Base-by-base conservation (phyloP, 768 basidiomycete species). In the Pholiota molesta region DNA sequence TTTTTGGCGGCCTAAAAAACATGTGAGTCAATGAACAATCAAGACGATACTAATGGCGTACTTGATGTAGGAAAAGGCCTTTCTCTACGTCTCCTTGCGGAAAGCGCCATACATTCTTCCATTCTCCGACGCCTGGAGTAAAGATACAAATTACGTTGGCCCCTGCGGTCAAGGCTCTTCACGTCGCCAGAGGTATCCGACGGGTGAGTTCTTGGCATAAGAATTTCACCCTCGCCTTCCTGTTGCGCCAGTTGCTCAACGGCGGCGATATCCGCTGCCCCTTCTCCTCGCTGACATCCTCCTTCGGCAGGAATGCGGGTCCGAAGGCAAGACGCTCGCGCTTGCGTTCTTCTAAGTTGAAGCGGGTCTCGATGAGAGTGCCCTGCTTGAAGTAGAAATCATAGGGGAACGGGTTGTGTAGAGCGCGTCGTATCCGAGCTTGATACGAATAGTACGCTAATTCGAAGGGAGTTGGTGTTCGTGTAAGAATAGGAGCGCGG, bases 381-480 rank as follows among this genome's bases (percentile, higher is more conserved):
- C 95, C 95, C 54, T 88, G 88, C 76, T 95, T 95, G 83, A 97
- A 97, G 78, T 96, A 98, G 76, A 97, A 94, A 52, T 95, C 89
- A 61, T 86, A 81, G 17, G 95, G 92, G 73, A 94, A 89, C 0
- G 95, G 95, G 67, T 94, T 93, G 72, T 90, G 90, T 52, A 98
- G 78, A 2, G 95, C 90, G 66, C 92, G 89, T 69, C 88, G 85
- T 70, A 98, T 85, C 45, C 92, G 88, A 9, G 85, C 80, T 72
- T 94, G 91, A 81, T 97, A 96, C 57, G 84, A 80, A 74, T 92
- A 89, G 75, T 91, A 95, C 13, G 92, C 87, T 66, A 81, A 78
- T 75, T 96, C 93, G 68, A 97, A 91, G 1, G 82, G 76, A 0
- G 86, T 86, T 0, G 88, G 89, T 0, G 88, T 83, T 52, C 88